phyloP scores from a whole-genome alignment of 208 protist species.

The Porcisia deanei region DNA sequence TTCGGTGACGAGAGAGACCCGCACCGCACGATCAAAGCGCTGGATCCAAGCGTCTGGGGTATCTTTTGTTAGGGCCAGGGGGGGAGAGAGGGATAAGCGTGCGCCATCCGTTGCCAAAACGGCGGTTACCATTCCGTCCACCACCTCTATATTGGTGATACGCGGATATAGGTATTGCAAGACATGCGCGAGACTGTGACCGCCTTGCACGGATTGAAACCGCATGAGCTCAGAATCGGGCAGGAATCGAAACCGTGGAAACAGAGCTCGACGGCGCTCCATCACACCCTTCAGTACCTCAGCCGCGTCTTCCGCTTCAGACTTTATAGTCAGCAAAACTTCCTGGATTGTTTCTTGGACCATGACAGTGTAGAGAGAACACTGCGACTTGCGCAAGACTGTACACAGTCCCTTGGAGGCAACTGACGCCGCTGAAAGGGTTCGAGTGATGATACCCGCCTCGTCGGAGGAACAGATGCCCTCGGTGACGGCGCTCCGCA shows the following conservation, averaged over 20 bases:
- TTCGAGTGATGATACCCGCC: constrained; percentile 7
- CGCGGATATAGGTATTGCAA: constrained; percentile 73
- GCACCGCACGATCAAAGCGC: constrained; percentile 58
- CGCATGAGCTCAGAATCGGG: constrained; percentile 80
- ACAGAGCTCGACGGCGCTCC: constrained; percentile 88
- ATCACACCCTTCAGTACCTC: constrained; percentile 89
- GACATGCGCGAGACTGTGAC: constrained; percentile 37
- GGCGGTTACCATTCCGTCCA: constrained; percentile 36
- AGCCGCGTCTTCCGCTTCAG: constrained; percentile 90
- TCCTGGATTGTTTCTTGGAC: constrained; percentile 93
- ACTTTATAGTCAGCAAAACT: constrained; percentile 78
- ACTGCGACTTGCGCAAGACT: constrained; percentile 73
- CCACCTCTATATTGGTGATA: constrained; percentile 44
- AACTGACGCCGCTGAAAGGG: constrained; percentile 14
- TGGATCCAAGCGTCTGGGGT: constrained; percentile 71
- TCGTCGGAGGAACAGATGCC: constrained; percentile 13
- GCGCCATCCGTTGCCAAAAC: constrained; percentile 64
- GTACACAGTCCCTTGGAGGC: constrained; percentile 38
- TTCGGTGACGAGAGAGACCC: constrained; percentile 50
- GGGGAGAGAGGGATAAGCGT: constrained; percentile 35
- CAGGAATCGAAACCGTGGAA: constrained; percentile 95
- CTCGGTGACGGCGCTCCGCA: constrained; percentile 18
- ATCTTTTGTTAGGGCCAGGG: constrained; percentile 44
- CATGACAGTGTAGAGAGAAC: constrained; percentile 91
- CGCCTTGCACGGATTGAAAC: constrained; percentile 69